Evolutionary conservation across 192 early-diverging fungal species (phyloP), one percentile per base, ranked within the genome.

Genomic region (Podila minutissima): DNA sequence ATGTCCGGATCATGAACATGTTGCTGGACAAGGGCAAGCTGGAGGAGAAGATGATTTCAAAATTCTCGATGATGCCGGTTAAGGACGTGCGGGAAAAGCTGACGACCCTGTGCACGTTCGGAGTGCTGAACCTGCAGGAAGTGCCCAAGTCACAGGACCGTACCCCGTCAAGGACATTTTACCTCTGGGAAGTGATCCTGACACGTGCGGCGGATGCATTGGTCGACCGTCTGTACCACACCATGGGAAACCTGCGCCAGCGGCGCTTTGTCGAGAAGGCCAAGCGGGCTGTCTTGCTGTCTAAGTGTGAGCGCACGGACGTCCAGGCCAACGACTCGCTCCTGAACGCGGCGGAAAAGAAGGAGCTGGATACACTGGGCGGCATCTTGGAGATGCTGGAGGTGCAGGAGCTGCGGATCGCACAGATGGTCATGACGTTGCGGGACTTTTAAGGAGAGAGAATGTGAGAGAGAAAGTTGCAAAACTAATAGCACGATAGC

Each of bases 81-180:
- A 89, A 86, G 64, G 78, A 87, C 64, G 88, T 89, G 32, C 86
- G 93, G 53, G 88, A 91, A 74, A 88, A 88, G 26, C 67, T 94
- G 59, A 88, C 88, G 17, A 83, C 89, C 24, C 55, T 76, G 38
- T 65, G 50, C 50, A 86, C 74, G 41, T 86, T 76, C 38, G 62
- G 66, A 48, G 68, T 76, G 62, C 46, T 55, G 37, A 84, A 85
- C 63, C 75, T 88, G 22, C 82, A 91, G 50, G 93, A 95, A 75
- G 89, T 95, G 48, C 92, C 93, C 38, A 88, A 89, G 62, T 85
- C 91, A 0, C 86, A 89, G 2, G 93, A 95, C 66, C 89, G 92
- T 69, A 86, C 91, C 11, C 93, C 93, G 10, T 91, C 91, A 67
- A 88, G 92, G 74, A 93, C 90, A 37, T 90, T 89, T 70, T 93